These are phyloP conservation scores for Ascosphaera apis DNA, from an alignment of 2,329 filamentous ascomycete species.

Conservation along the genomic window DNA sequence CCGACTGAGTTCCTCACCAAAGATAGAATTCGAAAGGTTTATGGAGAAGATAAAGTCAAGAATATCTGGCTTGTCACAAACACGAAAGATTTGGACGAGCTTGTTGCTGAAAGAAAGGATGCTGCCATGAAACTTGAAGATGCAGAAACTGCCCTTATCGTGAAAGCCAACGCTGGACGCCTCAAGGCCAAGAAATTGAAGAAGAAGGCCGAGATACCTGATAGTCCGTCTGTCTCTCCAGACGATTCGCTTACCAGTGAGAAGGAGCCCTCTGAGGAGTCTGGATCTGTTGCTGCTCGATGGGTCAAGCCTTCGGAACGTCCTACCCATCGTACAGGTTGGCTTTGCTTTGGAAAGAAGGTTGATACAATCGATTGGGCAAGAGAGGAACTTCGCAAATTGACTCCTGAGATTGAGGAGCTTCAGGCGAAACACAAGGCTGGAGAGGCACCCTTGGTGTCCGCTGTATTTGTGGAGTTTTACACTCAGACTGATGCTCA, in stretches of 20 bases:
- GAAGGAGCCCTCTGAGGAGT: neutral
- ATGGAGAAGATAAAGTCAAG: conserved; percentile 54
- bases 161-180: conserved; percentile 48
- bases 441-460: conserved; percentile 41
- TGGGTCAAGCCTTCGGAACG: conserved; percentile 54
- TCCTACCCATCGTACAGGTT: conserved; percentile 51
- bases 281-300: conserved; percentile 37
- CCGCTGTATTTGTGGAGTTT: conserved; percentile 83
- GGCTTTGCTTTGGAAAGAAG: conserved; percentile 50
- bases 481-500: conserved; percentile 62
- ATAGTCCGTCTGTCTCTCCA: neutral
- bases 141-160: conserved; percentile 70
- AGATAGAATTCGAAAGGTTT: conserved; percentile 53
- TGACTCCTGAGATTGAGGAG: conserved; percentile 47
- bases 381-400: conserved; percentile 50
- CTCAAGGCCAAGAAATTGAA: conserved; percentile 42
- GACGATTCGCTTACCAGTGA: neutral
- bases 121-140: conserved; percentile 61
- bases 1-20: conserved; percentile 57
- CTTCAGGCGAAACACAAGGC: conserved; percentile 43
- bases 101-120: conserved; percentile 62
- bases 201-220: conserved; percentile 17
- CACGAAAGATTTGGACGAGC: conserved; percentile 51
- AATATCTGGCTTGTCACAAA: conserved; percentile 68
- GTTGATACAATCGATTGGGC: conserved; percentile 90